phyloP scores from a whole-genome alignment of 306 rosid species.

The Acmispon strigosus region DNA sequence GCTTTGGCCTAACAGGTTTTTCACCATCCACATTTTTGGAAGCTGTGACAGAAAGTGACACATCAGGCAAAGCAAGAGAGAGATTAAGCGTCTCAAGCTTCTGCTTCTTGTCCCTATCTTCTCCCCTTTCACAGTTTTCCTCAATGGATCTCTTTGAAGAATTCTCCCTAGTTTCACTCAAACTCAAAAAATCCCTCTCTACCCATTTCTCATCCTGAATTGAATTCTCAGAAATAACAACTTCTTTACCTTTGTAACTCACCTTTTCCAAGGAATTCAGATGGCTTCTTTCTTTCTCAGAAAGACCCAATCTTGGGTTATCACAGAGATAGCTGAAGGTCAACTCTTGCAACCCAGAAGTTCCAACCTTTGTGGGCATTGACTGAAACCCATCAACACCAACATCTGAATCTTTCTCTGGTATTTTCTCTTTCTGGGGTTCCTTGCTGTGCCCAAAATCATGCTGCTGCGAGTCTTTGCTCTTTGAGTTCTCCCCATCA shows the following conservation, averaged over 20 bases:
- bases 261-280: background rate
- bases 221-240: conserved; percentile 36
- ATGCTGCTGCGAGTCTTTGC: conserved; percentile 30
- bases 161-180: conserved; percentile 41
- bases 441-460: too few relatives aligned
- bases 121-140: conserved; percentile 44
- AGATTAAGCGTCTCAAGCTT: conserved; percentile 76
- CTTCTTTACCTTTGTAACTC: conserved; percentile 46
- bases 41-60: conserved; percentile 66
- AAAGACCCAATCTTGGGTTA: conserved; percentile 40
- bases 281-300: conserved; percentile 36
- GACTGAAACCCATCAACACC: conserved; percentile 17
- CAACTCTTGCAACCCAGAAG: conserved; percentile 53
- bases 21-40: conserved; percentile 41
- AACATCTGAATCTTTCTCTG: conserved; percentile 12
- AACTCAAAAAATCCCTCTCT: conserved; percentile 69
- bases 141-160: conserved; percentile 57
- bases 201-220: conserved; percentile 59
- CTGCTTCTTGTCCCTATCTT: conserved; percentile 41
- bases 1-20: conserved; percentile 22
- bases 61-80: conserved; percentile 75
- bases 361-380: conserved; percentile 22
- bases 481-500: conserved; percentile 62
- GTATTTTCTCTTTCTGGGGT: too few relatives aligned
- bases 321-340: conserved; percentile 81